Conservation (phyloP, 2,329 filamentous ascomycete species). For the Fusarium drepaniforme region DNA sequence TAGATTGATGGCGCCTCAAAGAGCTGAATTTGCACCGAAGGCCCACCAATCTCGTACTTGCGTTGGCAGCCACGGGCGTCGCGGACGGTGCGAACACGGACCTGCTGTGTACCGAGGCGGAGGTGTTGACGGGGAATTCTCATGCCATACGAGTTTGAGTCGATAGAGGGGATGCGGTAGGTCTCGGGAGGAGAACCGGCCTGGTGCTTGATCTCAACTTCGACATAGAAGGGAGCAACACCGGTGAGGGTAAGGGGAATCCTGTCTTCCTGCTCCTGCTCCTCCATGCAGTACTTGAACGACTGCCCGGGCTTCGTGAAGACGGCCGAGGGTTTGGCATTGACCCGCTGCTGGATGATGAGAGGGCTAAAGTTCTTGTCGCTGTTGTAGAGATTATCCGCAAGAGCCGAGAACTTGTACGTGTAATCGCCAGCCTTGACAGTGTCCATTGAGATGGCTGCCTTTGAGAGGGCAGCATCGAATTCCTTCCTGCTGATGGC, state of each 20-base stretch:
- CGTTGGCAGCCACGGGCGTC: conserved; percentile 89
- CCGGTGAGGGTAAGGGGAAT: conserved; percentile 91
- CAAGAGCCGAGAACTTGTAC: conserved; percentile 86
- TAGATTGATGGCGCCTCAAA: conserved; percentile 94
- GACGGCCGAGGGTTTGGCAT: conserved; percentile 83
- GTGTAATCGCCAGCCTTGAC: conserved; percentile 84
- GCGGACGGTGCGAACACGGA: conserved; percentile 90
- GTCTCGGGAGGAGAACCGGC: conserved; percentile 83
- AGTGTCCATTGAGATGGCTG: conserved; percentile 89
- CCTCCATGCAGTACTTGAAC: conserved; percentile 94
- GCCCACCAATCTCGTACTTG: conserved; percentile 76
- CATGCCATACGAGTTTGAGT: conserved; percentile 79
- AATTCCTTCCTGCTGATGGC: conserved; percentile 77
- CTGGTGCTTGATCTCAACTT: conserved; percentile 94
- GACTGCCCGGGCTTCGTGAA: conserved; percentile 91
- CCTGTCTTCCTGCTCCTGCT: conserved; percentile 83
- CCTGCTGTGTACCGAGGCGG: conserved; percentile 87
- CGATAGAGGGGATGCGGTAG: conserved; percentile 84
- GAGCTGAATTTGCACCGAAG: conserved; percentile 89
- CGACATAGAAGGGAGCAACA: conserved; percentile 87
- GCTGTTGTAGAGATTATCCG: conserved; percentile 87
- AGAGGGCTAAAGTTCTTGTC: conserved; percentile 76
- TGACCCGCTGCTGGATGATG: conserved; percentile 83
- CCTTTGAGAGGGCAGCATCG: conserved; percentile 80
- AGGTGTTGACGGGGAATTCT: conserved; percentile 87